phyloP scores from a whole-genome alignment of 2,329 filamentous ascomycete genomes.

The Scytalidium sp. region DNA sequence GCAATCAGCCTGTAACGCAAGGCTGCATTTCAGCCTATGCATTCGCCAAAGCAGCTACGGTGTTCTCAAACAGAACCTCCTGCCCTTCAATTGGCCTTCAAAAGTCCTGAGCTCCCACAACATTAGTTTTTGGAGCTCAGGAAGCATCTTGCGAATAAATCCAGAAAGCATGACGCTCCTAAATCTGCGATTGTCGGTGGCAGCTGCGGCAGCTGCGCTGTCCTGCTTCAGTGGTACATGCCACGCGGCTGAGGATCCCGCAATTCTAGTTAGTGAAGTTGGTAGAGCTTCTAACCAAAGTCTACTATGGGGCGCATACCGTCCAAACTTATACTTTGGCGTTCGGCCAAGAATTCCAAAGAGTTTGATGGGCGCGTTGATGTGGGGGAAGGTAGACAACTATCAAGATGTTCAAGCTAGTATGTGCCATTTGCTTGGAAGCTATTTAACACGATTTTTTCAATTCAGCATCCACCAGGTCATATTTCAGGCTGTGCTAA shows the following conservation, averaged over 20 bases:
- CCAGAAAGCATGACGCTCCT: conserved; percentile 17
- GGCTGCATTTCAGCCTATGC: conserved; percentile 16
- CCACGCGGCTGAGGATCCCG: conserved; percentile 20
- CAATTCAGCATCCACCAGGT: background rate
- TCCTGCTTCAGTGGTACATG: background rate
- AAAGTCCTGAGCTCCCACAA: conserved; percentile 12
- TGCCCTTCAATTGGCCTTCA: background rate
- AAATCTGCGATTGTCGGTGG: conserved; percentile 9
- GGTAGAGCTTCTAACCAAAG: conserved; percentile 65
- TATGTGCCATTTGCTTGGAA: conserved; percentile 40
- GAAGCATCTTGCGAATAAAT: conserved; percentile 12
- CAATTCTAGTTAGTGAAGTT: conserved; percentile 31
- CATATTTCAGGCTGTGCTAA: conserved; percentile 3
- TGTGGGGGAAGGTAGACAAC: conserved; percentile 86
- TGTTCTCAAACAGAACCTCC: conserved; percentile 20
- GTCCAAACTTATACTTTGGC: conserved; percentile 92
- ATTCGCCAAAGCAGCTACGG: conserved; percentile 20
- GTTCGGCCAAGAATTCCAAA: conserved; percentile 78
- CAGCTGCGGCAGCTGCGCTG: conserved; percentile 11
- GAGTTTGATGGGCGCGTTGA: conserved; percentile 75
- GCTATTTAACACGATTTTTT: background rate
- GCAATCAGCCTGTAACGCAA: background rate
- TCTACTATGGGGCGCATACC: conserved; percentile 93
- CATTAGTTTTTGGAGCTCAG: conserved; percentile 18
- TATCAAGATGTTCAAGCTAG: conserved; percentile 73